phyloP scores from a whole-genome alignment of 2,329 filamentous ascomycete species.

The Fusarium gaditjirri region DNA sequence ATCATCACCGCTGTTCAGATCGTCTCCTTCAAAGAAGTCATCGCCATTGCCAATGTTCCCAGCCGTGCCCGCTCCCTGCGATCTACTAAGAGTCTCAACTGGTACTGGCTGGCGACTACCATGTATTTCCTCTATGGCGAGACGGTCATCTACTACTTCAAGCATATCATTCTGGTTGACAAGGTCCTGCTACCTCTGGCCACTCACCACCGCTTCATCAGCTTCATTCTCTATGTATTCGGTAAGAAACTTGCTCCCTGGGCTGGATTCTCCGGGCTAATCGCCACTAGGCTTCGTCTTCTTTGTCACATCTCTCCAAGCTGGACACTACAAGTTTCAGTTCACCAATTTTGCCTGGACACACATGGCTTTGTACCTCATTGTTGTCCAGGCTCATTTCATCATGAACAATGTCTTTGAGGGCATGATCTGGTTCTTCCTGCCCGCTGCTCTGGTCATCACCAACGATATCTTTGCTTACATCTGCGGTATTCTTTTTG shows the following conservation, averaged over 20 bases:
- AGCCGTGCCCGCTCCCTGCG: slow-evolving; percentile 89
- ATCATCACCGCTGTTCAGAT: slow-evolving; percentile 95
- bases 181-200: slow-evolving; percentile 91
- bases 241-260: slow-evolving; percentile 64
- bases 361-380: slow-evolving; percentile 98
- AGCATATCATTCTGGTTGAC: slow-evolving; percentile 96
- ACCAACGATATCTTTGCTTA: slow-evolving; percentile 99
- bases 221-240: slow-evolving; percentile 97
- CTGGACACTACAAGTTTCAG: slow-evolving; percentile 97
- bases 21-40: slow-evolving; percentile 98
- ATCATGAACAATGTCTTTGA: slow-evolving; percentile 99
- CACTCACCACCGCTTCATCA: slow-evolving; percentile 98
- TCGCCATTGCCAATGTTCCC: slow-evolving; percentile 95
- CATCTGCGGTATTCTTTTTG: slow-evolving; percentile 96
- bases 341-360: slow-evolving; percentile 99
- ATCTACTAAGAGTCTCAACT: slow-evolving; percentile 96
- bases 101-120: slow-evolving; percentile 98
- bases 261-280: slow-evolving; percentile 21
- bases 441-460: slow-evolving; percentile 93
- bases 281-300: slow-evolving; percentile 84
- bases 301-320: slow-evolving; percentile 94
- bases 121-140: slow-evolving; percentile 99
- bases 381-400: slow-evolving; percentile 97
- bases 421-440: slow-evolving; percentile 99
- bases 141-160: slow-evolving; percentile 99